Evolutionary conservation across 352 stramenopile genomes (phyloP).

Genomic region (Phytophthora lateralis): DNA sequence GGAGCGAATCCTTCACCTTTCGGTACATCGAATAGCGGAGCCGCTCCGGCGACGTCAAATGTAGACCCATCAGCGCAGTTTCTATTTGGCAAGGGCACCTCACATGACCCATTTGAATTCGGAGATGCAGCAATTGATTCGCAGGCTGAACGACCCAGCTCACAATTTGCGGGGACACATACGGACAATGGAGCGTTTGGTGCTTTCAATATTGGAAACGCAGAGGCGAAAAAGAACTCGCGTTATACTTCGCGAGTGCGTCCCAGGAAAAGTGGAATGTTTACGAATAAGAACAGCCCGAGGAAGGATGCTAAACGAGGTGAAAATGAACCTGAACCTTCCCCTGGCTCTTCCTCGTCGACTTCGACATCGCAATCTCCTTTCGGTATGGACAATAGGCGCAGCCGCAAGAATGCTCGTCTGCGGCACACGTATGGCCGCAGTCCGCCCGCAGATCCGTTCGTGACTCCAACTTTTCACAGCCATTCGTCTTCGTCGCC

Average conservation of each 20-base stretch:
- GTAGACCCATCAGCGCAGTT: constrained; percentile 13
- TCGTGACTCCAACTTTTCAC: constrained; percentile 50
- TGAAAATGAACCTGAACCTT: constrained; percentile 24
- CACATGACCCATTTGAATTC: constrained; percentile 29
- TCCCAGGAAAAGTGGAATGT: constrained; percentile 35
- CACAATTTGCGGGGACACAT: constrained; percentile 5
- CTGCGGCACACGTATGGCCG: constrained; percentile 26
- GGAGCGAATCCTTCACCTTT: constrained; percentile 2
- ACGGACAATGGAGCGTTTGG: constrained; percentile 10
- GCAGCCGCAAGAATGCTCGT: constrained; percentile 39
- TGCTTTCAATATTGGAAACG: constrained; percentile 37
- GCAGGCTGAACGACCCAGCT: constrained; percentile 1
- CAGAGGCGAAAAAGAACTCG: constrained; percentile 16
- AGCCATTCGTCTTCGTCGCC: constrained; percentile 11
- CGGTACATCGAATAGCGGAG: constrained; percentile 2
- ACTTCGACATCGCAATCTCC: constrained; percentile 29
- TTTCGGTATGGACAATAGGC: constrained; percentile 32
- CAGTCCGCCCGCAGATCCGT: constrained; percentile 50
- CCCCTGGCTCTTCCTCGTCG: constrained; percentile 8
- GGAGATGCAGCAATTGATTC: constrained; percentile 7
- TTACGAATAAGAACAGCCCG: constrained; percentile 38
- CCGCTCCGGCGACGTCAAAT: constrained; percentile 2
- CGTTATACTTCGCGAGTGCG: constrained; percentile 9
- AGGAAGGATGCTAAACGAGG: constrained; percentile 19
- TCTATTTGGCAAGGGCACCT: constrained; percentile 27